phyloP scores from a whole-genome alignment of 176 grass and related monocot genomes.

The Paspalum vaginatum region DNA sequence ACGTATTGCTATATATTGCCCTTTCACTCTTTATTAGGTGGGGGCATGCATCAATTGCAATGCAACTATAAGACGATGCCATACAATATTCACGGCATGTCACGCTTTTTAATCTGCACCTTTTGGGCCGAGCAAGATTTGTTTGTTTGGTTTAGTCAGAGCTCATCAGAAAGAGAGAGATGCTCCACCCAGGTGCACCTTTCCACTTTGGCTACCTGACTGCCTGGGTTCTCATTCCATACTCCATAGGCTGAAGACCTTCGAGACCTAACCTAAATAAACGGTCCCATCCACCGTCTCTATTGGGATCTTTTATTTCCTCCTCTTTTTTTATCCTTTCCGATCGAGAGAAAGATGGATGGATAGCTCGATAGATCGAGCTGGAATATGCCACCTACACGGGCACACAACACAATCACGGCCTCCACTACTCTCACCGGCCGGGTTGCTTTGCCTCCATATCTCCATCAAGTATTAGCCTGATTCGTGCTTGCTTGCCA shows the following conservation, averaged over 20 bases:
- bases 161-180: too few relatives aligned
- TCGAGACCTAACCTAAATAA: conserved; percentile 31
- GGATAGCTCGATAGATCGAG: background rate
- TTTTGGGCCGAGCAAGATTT: conserved; percentile 19
- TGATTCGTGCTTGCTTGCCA: conserved; percentile 14
- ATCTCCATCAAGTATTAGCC: background rate
- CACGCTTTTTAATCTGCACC: conserved; percentile 12
- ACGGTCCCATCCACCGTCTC: conserved; percentile 5
- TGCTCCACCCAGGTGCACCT: background rate
- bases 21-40: too few relatives aligned
- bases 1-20: too few relatives aligned
- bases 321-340: background rate
- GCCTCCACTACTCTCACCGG: conserved; percentile 6
- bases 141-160: background rate
- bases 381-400: conserved; percentile 31
- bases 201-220: conserved; percentile 4
- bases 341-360: background rate
- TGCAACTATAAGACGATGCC: too few relatives aligned
- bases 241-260: background rate
- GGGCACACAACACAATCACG: conserved; percentile 20
- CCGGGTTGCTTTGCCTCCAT: background rate
- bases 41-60: too few relatives aligned
- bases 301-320: background rate
- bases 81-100: background rate
- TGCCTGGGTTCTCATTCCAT: conserved; percentile 1